Evolutionary conservation across 2,329 filamentous ascomycete species (phyloP).

Genomic region (Talaromyces sp.): DNA sequence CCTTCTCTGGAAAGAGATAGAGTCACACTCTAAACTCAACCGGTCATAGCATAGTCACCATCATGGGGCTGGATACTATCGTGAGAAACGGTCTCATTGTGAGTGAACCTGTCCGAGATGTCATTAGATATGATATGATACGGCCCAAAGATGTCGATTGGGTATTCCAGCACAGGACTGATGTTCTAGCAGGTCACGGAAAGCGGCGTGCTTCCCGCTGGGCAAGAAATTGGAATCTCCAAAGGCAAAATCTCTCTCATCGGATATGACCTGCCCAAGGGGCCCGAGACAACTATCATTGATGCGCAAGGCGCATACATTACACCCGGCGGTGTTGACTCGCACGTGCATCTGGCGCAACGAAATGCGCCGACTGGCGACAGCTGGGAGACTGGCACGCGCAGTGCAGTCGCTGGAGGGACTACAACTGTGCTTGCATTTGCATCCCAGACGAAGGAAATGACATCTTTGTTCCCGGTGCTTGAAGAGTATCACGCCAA

Average conservation of each 20-base stretch:
- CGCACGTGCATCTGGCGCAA: constrained; percentile 40
- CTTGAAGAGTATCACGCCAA: constrained; percentile 44
- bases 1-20: neutral
- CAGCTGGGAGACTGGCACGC: constrained; percentile 44
- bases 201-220: constrained; percentile 8
- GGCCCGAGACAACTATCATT: constrained; percentile 8
- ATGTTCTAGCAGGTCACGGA: constrained; percentile 6
- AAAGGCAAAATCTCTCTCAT: constrained; percentile 9
- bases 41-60: neutral
- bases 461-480: constrained; percentile 38
- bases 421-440: constrained; percentile 56
- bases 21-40: neutral
- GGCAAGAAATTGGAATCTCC: constrained; percentile 11
- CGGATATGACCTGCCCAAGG: constrained; percentile 5
- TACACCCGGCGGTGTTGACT: constrained; percentile 42
- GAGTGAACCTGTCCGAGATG: neutral
- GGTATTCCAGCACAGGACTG: neutral
- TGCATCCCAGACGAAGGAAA: constrained; percentile 48
- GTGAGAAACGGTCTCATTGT: constrained; percentile 8
- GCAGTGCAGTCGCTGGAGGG: constrained; percentile 53
- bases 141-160: neutral
- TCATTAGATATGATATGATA: neutral
- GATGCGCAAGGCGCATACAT: constrained; percentile 44
- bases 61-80: constrained; percentile 8
- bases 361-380: constrained; percentile 38